Conservation (phyloP, 78 protist genomes). For the Chrysochromulina tobinii region DNA sequence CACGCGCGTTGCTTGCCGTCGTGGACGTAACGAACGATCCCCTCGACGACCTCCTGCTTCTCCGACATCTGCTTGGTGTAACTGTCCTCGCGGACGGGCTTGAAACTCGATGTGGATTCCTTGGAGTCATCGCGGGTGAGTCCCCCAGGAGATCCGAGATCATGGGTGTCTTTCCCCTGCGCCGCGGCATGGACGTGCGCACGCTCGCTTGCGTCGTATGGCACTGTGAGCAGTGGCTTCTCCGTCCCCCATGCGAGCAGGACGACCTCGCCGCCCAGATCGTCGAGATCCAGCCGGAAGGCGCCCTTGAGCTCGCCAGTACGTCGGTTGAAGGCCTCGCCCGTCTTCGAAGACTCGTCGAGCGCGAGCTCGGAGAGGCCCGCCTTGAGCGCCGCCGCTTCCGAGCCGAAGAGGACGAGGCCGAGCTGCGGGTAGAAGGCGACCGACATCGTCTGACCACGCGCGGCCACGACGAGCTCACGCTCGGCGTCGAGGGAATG, state of each 20-base stretch:
- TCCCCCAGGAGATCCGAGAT: too few species aligned
- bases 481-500: conserved; percentile 30
- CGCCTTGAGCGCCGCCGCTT: conserved; percentile 21
- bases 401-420: conserved; percentile 40
- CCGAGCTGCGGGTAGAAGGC: conserved; percentile 16
- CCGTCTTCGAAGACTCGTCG: not conserved
- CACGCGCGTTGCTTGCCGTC: too few species aligned
- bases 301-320: not conserved
- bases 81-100: too few species aligned
- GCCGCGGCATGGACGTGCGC: too few species aligned
- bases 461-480: conserved; percentile 8
- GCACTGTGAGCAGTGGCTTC: too few species aligned
- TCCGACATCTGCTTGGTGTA: too few species aligned
- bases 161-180: too few species aligned
- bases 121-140: too few species aligned
- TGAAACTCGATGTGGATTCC: too few species aligned
- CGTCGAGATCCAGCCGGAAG: conserved; percentile 37
- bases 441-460: conserved; percentile 49
- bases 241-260: not conserved
- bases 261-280: conserved; percentile 7
- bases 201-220: too few species aligned
- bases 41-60: too few species aligned
- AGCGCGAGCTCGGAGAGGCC: too few species aligned
- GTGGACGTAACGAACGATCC: not conserved
- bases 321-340: not conserved